Base-by-base conservation (phyloP, 2,329 filamentous ascomycete species). In the Ophiosphaerella herpotricha region DNA sequence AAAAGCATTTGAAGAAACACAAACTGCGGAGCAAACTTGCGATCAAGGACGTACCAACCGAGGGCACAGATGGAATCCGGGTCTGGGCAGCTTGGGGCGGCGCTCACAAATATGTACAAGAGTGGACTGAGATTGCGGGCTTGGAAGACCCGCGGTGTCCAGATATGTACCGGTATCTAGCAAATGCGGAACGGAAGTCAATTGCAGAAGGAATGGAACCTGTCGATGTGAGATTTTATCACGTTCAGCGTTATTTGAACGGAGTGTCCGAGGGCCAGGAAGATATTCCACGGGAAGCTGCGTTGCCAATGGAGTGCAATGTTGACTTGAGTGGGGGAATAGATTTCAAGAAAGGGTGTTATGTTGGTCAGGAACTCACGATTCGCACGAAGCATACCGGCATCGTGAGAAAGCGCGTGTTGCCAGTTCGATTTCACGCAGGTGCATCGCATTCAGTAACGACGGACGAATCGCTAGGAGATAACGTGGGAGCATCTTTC, bases 321-420 rank as follows among this genome's bases (percentile, higher is more conserved):
- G 82, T 97, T 70, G 94, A 99, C 74, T 77, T 90, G 52, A 90
- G 90, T 81, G 82, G 84, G 40, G 94, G 85, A 23, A 87, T 99
- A 59, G 90, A 97, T 74, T 99, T 94, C 77, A 85, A 85, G 68
- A 99, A 99, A 77, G 94, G 94, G 7, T 99, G 94, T 75, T 99
- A 99, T 73, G 85, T 97, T 7, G 94, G 94, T 0, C 94, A 99
- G 75, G 94, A 99, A 74, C 82, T 99, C 57, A 97, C 94, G 1
- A 96, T 97, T 58, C 87, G 94, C 36, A 99, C 94, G 1, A 88
- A 92, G 71, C 94, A 99, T 74, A 92, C 89, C 11, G 94, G 94
- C 18, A 90, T 99, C 13, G 90, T 99, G 35, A 82, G 94, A 54
- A 96, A 97, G 80, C 83, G 94, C 42, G 85, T 97, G 42, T 73